Evolutionary conservation across 441 rosid genomes (phyloP).

Genomic region (Monsonia emarginata): DNA sequence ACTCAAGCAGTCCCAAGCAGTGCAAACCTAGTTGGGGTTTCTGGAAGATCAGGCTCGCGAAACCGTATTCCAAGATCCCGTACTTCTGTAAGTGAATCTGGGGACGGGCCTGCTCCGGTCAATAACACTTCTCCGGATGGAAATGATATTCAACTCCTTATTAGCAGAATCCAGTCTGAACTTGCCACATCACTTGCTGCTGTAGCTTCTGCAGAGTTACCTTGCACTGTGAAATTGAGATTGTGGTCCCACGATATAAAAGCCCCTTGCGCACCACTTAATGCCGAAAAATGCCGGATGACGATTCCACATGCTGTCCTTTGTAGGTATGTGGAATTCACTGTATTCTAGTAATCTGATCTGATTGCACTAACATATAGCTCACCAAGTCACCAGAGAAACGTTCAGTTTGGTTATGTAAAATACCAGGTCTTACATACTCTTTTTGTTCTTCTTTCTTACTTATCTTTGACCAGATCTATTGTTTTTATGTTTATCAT

Average conservation of each 20-base stretch:
- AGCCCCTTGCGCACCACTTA: conserved; percentile 45
- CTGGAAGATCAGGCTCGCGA: conserved; percentile 48
- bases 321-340: conserved; percentile 46
- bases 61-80: conserved; percentile 34
- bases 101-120: conserved; percentile 37
- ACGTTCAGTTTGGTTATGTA: background rate
- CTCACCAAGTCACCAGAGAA: background rate
- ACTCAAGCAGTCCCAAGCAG: conserved; percentile 40
- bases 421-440: background rate
- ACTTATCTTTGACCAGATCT: conserved; percentile 2
- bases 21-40: conserved; percentile 34
- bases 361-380: background rate
- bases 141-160: conserved; percentile 35
- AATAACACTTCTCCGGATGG: conserved; percentile 26
- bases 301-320: conserved; percentile 84
- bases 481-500: conserved; percentile 9
- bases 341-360: background rate
- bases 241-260: conserved; percentile 65
- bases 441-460: background rate
- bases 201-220: conserved; percentile 66
- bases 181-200: conserved; percentile 61
- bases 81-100: conserved; percentile 31
- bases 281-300: conserved; percentile 44
- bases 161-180: conserved; percentile 58
- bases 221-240: conserved; percentile 78